Conservation (phyloP, 139 green algal species). For the Penium margaritaceum region DNA sequence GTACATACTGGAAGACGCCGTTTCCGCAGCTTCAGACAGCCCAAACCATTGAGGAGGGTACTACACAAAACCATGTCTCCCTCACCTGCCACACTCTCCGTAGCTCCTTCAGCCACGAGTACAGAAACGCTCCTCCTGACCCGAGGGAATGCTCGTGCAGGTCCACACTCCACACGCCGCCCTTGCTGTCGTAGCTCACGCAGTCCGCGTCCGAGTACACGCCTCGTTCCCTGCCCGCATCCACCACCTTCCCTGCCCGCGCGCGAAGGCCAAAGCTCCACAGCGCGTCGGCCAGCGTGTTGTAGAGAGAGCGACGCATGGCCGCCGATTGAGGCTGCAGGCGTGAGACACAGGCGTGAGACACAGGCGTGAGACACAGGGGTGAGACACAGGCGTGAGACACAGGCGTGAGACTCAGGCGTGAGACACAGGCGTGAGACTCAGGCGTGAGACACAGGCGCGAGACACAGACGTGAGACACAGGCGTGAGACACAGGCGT, state of each 20-base stretch:
- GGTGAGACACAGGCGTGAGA: too few relatives aligned
- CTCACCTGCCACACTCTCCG: constrained; percentile 24
- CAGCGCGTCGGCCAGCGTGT: constrained; percentile 32
- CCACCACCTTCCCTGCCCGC: constrained; percentile 24
- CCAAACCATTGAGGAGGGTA: too few relatives aligned
- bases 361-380: too few relatives aligned
- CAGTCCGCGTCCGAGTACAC: constrained; percentile 25
- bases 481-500: too few relatives aligned
- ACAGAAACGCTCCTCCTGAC: constrained; percentile 22
- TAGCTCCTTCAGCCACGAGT: constrained; percentile 28
- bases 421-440: too few relatives aligned
- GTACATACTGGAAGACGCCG: too few relatives aligned
- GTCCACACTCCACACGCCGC: constrained; percentile 25
- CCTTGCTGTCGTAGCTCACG: constrained; percentile 6
- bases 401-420: too few relatives aligned
- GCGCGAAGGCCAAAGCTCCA: constrained; percentile 39
- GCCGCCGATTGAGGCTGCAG: neutral
- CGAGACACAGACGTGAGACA: too few relatives aligned
- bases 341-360: too few relatives aligned
- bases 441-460: too few relatives aligned
- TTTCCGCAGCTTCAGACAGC: too few relatives aligned
- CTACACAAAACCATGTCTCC: too few relatives aligned
- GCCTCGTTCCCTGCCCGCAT: neutral
- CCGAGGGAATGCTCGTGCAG: constrained; percentile 37
- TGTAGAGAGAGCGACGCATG: constrained; percentile 42